Evolutionary conservation across 257 asterid species (phyloP), one percentile per base, ranked within the genome.

Genomic region (Eustoma russellianum): DNA sequence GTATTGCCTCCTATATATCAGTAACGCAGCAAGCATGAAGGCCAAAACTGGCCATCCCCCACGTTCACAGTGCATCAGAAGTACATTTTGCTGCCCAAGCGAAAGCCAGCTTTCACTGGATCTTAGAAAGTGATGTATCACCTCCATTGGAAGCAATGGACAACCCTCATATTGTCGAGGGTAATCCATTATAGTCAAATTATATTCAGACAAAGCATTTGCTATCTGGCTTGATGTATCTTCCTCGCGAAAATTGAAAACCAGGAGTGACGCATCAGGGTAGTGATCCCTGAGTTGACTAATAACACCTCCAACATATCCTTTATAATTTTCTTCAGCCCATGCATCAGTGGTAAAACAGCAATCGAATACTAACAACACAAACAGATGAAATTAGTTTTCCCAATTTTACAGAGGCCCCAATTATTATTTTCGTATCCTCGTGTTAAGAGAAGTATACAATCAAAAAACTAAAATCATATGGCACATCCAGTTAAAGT

Each of bases 1-100:
- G 63, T 81, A 89, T 43, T 85, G 88, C 67, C 68, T 83, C 71
- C 93, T 81, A 53, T 86, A 85, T 60, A 89, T 74, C 71, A 89
- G 63, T 57, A 86, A 62, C 10, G 94, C 95, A 63, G 97, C 89
- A 70, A 85, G 63, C 95, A 86, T 89, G 75, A 83, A 81, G 56
- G 97, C 94, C 72, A 89, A 81, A 74, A 89, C 86, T 46, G 97
- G 93, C 97, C 97, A 89, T 67, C 94, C 94, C 63, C 95, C 95
- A 49, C 77, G 83, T 59, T 89, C 97, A 62, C 97, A 89, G 71
- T 86, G 94, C 95, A 83, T 83, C 46, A 89, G 76, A 64, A 89
- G 95, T 77, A 89, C 66, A 74, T 89, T 89, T 60, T 89, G 94
- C 56, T 70, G 74, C 66, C 97, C 97, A 60, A 89, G 94, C 17